Base-by-base conservation (phyloP, 805 yeast species). In the Candida pseudofarinosa region DNA sequence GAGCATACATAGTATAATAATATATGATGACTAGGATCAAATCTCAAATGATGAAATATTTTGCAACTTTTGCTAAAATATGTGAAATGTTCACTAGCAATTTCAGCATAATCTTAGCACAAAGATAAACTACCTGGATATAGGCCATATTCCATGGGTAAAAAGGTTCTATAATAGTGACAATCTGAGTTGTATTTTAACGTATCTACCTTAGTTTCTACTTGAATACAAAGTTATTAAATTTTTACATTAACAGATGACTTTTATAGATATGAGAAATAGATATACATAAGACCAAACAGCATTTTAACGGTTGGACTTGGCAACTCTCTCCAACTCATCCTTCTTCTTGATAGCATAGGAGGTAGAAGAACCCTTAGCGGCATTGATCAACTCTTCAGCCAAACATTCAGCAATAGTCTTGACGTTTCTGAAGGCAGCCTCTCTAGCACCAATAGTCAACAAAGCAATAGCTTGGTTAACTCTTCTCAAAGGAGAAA, bases 261-360 rank as follows among this genome's bases (percentile, higher is more conserved):
- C 48, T 46, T 46, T 49, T 40, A 41, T 38, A 46, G 37, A 36
- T 38, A 35, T 41, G 44, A 41, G 31, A 32, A 41, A 54, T 55
- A 56, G 54, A 37, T 51, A 56, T 55, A 63, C 60, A 63, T 54
- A 44, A 43, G 32, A 40, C 55, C 52, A 59, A 53, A 43, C 28
- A 35, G 50, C 54, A 46, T 54, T 61, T 85, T 93, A 93, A 89
- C 99, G 99, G 96, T 93, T 93, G 75, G 99, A 91, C 81, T 93
- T 93, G 74, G 99, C 99, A 77, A 93, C 99, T 87, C 99, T 96
- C 85, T 93, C 99, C 76, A 93, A 87, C 85, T 93, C 99, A 77
- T 93, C 99, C 96, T 93, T 93, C 99, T 93, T 93, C 95, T 93
- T 93, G 82, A 93, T 95, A 67, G 99, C 99, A 76, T 90, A 95